Conservation (phyloP, 169 alveolate species). For the Theileria sp. region DNA sequence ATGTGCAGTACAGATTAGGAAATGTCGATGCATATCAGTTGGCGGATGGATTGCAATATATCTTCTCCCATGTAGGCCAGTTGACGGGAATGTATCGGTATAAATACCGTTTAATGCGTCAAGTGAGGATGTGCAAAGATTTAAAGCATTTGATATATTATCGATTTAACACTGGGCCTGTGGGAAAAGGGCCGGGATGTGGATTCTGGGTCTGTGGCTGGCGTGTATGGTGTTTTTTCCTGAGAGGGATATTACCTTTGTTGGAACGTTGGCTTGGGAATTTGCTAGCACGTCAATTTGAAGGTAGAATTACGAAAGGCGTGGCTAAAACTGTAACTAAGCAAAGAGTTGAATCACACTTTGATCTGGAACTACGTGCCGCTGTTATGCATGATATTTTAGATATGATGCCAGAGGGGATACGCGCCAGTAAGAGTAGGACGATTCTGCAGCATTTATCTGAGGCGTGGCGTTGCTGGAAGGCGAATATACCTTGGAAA, state of each 20-base stretch:
- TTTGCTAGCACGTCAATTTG: constrained; percentile 96
- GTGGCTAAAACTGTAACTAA: constrained; percentile 98
- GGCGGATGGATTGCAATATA: constrained; percentile 99
- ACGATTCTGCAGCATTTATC: constrained; percentile 97
- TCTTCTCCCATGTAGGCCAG: constrained; percentile 99
- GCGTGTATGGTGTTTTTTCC: constrained; percentile 99
- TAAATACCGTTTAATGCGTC: constrained; percentile 99
- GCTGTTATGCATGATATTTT: constrained; percentile 99
- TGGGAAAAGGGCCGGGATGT: constrained; percentile 99
- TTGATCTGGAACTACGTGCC: constrained; percentile 98
- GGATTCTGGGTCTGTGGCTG: constrained; percentile 99
- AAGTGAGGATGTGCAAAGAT: constrained; percentile 99
- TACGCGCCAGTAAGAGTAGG: constrained; percentile 95
- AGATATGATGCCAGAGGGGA: constrained; percentile 99
- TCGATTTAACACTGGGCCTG: constrained; percentile 99
- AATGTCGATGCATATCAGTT: constrained; percentile 99
- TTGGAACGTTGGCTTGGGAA: constrained; percentile 99
- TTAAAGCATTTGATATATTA: constrained; percentile 98
- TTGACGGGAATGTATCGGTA: constrained; percentile 99
- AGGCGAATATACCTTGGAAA: constrained; percentile 99
- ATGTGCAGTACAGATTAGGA: constrained; percentile 97
- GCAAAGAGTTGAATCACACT: constrained; percentile 99
- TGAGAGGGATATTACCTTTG: constrained; percentile 97
- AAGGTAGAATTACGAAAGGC: constrained; percentile 97
- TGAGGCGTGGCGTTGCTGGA: constrained; percentile 99